A percentile compares a stretch with the other conserved stretches of the same genome.
Conservation (phyloP, 345 rosid genomes). For the Boechera stricta region DNA sequence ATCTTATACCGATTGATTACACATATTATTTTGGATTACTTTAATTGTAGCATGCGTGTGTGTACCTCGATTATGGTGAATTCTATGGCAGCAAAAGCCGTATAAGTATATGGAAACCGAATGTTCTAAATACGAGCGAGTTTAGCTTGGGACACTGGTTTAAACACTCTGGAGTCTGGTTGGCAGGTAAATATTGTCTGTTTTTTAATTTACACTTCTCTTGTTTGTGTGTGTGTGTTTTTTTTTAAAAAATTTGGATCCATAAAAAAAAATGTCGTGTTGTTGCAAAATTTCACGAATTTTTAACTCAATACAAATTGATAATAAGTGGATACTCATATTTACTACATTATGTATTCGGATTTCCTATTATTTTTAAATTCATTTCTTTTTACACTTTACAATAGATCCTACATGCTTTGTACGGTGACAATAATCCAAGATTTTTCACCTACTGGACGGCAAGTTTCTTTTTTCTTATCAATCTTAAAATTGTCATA, state of each 20-base stretch:
- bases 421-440: constrained; percentile 30
- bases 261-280: background rate
- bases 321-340: background rate
- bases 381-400: constrained; percentile 1
- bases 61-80: constrained; percentile 9
- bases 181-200: constrained; percentile 54
- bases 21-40: background rate
- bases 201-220: background rate
- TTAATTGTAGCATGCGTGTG: constrained; percentile 24
- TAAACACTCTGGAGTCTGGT: constrained; percentile 68
- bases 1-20: background rate
- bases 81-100: constrained; percentile 38
- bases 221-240: background rate
- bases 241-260: too few relatives aligned
- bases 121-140: constrained; percentile 48
- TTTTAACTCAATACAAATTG: background rate
- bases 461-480: constrained; percentile 1
- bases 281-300: background rate
- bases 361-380: background rate
- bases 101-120: constrained; percentile 69
- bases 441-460: constrained; percentile 36
- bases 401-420: constrained; percentile 2
- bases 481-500: background rate
- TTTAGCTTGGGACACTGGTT: constrained; percentile 57
- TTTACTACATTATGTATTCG: background rate